Evolutionary conservation across 139 green algal species (phyloP).

Genomic region (Ulvella scutata): DNA sequence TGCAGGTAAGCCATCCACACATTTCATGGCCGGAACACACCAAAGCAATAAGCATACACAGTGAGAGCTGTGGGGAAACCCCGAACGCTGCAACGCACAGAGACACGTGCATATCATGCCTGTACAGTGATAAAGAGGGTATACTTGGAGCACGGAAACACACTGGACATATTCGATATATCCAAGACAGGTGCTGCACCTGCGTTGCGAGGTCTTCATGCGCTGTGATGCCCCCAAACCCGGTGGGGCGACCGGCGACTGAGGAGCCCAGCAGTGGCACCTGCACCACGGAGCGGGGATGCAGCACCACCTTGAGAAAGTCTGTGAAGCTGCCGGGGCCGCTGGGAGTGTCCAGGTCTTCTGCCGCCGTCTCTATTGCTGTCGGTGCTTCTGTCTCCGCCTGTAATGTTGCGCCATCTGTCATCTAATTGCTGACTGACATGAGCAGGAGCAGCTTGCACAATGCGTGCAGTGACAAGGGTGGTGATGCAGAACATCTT

Average conservation of each 20-base stretch:
- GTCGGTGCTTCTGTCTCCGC: neutral
- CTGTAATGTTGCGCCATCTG: neutral
- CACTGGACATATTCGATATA: no score
- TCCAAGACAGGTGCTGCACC: neutral
- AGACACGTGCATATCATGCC: no score
- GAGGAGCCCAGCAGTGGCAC: neutral
- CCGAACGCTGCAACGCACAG: no score
- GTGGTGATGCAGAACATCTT: no score
- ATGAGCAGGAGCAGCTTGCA: no score
- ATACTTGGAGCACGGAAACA: no score
- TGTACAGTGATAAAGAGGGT: no score
- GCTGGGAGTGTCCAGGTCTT: neutral
- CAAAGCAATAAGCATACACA: no score
- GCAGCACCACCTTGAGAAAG: neutral
- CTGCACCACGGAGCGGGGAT: neutral
- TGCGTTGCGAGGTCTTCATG: neutral
- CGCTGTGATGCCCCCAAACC: neutral
- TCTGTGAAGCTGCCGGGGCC: neutral
- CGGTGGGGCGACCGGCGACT: neutral
- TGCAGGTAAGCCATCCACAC: no score
- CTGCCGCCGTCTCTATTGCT: neutral
- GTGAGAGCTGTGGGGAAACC: no score
- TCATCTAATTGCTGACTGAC: neutral
- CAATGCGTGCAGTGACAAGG: no score
- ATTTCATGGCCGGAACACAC: no score